Percentiles rank a stretch among this genome's conserved stretches.
Evolutionary conservation across 345 rosid genomes (phyloP).

Genomic region (Cardamine occulta): DNA sequence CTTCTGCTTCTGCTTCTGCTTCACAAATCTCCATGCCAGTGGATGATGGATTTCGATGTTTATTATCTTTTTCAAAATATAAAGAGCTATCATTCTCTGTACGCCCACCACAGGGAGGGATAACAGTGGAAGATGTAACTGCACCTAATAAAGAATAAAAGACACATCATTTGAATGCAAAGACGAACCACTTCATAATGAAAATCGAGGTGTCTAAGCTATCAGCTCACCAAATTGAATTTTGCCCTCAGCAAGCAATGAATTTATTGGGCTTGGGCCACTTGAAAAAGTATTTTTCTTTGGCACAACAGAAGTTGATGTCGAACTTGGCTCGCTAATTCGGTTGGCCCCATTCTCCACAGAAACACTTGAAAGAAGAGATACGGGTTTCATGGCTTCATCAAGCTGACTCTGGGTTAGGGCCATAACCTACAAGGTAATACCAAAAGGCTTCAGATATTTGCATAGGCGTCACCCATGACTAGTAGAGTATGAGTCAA

Average conservation of each 20-base stretch:
- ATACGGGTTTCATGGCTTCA: conserved; percentile 84
- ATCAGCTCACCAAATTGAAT: conserved; percentile 88
- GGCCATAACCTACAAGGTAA: conserved; percentile 68
- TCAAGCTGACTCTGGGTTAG: conserved; percentile 87
- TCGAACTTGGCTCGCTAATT: conserved; percentile 54
- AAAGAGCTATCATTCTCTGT: conserved; percentile 59
- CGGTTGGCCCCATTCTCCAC: conserved; percentile 63
- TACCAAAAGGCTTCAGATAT: conserved; percentile 32
- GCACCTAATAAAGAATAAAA: conserved; percentile 62
- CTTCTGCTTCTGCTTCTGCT: conserved; percentile 86
- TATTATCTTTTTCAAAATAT: conserved; percentile 70
- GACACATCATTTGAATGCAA: conserved; percentile 15
- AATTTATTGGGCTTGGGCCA: conserved; percentile 68
- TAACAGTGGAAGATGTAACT: conserved; percentile 83
- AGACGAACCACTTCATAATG: conserved; percentile 37
- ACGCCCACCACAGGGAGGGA: conserved; percentile 53
- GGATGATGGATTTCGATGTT: conserved; percentile 56
- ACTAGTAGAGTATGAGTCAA: conserved; percentile 14
- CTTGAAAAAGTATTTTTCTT: conserved; percentile 75
- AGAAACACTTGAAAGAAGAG: conserved; percentile 68
- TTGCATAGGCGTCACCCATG: background rate
- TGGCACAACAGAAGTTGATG: conserved; percentile 55
- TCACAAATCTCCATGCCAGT: conserved; percentile 70
- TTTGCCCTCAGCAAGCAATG: conserved; percentile 93
- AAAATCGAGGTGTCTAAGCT: conserved; percentile 16